phyloP scores from a whole-genome alignment of 768 basidiomycete species.

The Boletus eberwhitei region DNA sequence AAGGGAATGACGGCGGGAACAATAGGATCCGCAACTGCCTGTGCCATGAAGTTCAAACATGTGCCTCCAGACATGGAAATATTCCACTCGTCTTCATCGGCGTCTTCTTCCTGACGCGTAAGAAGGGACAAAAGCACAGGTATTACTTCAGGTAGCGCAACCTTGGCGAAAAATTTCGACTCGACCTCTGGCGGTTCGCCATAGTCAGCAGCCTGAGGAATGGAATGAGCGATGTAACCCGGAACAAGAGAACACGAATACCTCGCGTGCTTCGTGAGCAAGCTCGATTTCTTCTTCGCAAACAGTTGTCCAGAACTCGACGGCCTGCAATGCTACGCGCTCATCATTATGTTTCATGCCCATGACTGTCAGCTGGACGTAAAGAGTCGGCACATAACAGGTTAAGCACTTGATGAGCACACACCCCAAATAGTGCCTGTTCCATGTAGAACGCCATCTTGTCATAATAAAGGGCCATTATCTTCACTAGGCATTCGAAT shows the following conservation, averaged over 20 bases:
- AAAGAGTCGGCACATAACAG: constrained; percentile 12
- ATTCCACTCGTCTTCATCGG: constrained; percentile 99
- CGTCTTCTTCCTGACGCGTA: constrained; percentile 93
- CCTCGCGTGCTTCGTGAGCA: constrained; percentile 88
- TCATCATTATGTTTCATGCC: constrained; percentile 96
- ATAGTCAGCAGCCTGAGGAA: constrained; percentile 75
- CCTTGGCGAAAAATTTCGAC: constrained; percentile 89
- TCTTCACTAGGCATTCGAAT: constrained; percentile 92
- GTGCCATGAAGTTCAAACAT: constrained; percentile 83
- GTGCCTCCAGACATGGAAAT: constrained; percentile 96
- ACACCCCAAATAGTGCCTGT: constrained; percentile 92
- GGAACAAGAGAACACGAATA: constrained; percentile 30
- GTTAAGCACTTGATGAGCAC: constrained; percentile 29
- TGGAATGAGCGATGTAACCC: constrained; percentile 4
- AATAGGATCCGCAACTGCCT: constrained; percentile 86
- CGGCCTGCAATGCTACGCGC: constrained; percentile 89
- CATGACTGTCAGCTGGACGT: constrained; percentile 80
- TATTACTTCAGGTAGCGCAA: constrained; percentile 90
- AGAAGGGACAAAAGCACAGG: constrained; percentile 88
- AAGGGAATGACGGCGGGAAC: constrained; percentile 95
- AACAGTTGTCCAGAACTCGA: constrained; percentile 99
- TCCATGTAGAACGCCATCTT: constrained; percentile 99
- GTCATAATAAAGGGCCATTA: constrained; percentile 98
- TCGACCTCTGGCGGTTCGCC: constrained; percentile 83
- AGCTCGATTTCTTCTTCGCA: constrained; percentile 97